Evolutionary conservation across 2,329 filamentous ascomycete genomes (phyloP), one percentile per base, ranked within the genome.

Genomic region (Cladophialophora exuberans): DNA sequence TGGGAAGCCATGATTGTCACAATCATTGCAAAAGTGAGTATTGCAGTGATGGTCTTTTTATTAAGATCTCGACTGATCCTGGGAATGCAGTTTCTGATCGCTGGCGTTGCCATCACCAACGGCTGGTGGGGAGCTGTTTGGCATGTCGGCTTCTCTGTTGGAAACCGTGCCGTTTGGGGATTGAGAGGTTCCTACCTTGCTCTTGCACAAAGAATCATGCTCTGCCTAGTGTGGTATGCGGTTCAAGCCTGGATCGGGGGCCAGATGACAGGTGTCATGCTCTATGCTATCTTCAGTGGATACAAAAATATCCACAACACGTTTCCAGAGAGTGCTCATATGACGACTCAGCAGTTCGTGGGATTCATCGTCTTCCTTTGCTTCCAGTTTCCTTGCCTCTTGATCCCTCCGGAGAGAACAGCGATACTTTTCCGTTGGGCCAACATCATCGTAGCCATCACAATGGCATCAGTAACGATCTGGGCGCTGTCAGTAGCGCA

Each of bases 141-240:
- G 45, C 45, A 48, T n/a, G 45, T 48, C 45, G 45, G 45, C 3
- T 48, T 48, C 75, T 0, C 72, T 76, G 18, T 66, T 75, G 4
- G 73, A 67, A 54, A 69, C 76, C 46, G 38, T 22, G 26, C 57
- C 38, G 43, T 48, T 11, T 48, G 57, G 57, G 54, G 44, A 48
- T 23, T 60, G 33, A 30, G 54, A 48, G 50, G 49, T 23, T 38
- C 57, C 42, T 22, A 57, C 57, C 35, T 41, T 49, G 38, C 47
- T 55, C 26, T 57, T 49, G 25, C 51, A 28, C 41, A 54, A n/a
- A 53, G 53, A 11, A 53, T 59, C 42, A 54, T 59, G 45, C 47
- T 56, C 33, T 43, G 48, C 15, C 33, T 59, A 11, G 36, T 56
- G 44, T 56, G 53, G 57, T 56, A 52, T 35, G 55, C 48, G 3